Conservation (phyloP, 768 basidiomycete genomes). For the Pseudohyphozyma bogoriensis region DNA sequence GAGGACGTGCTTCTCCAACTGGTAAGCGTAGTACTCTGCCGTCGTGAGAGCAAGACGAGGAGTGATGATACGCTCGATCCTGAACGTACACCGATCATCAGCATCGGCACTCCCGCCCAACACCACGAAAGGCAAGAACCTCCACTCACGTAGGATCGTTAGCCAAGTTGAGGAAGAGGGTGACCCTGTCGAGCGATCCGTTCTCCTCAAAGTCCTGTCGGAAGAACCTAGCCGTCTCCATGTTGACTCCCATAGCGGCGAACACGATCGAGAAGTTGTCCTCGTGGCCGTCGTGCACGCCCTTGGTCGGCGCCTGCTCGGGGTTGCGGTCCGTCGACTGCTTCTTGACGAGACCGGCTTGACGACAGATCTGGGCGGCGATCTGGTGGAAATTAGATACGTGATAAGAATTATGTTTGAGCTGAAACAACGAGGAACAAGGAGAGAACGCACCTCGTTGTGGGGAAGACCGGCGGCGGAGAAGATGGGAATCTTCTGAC, state of each 20-base stretch:
- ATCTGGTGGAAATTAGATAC: conserved; percentile 49
- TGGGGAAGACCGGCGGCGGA: conserved; percentile 97
- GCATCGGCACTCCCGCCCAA: neutral
- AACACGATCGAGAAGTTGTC: conserved; percentile 99
- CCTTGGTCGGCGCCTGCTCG: conserved; percentile 83
- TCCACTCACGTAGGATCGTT: conserved; percentile 74
- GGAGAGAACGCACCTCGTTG: conserved; percentile 62
- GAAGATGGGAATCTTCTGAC: conserved; percentile 99
- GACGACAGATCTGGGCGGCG: conserved; percentile 98
- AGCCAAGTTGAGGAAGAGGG: conserved; percentile 94
- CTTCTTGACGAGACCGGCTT: conserved; percentile 91
- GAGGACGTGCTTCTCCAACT: conserved; percentile 97
- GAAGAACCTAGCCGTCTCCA: conserved; percentile 99
- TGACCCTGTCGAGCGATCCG: conserved; percentile 91
- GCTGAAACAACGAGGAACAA: conserved; percentile 10
- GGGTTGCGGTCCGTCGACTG: conserved; percentile 83
- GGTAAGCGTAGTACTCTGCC: conserved; percentile 98
- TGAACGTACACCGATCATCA: conserved; percentile 16
- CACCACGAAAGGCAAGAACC: neutral
- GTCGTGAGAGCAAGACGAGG: conserved; percentile 95
- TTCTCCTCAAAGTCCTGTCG: conserved; percentile 99
- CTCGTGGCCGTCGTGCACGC: conserved; percentile 96
- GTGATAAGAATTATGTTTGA: too few species aligned
- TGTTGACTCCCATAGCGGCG: conserved; percentile 99
- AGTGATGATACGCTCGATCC: conserved; percentile 97